Evolutionary conservation across 1,139 yeast genomes (phyloP), one percentile per base, ranked within the genome.

Genomic region (Suhomyces chickasaworum): DNA sequence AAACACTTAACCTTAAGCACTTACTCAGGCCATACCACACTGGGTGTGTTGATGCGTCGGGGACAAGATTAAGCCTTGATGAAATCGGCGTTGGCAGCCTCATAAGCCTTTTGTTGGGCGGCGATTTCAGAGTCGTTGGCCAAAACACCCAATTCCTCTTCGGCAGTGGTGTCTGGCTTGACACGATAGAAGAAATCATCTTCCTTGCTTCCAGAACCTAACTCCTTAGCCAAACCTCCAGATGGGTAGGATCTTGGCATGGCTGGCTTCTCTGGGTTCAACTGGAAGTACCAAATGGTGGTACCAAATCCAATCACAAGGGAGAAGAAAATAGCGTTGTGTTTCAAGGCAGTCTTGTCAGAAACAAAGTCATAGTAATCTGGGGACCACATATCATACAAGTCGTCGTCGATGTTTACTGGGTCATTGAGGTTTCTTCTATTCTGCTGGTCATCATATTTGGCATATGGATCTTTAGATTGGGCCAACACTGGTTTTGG

Each of bases 361-460:
- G 80, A 70, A 37, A 83, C 86, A 41, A 73, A 65, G 58, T 83
- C 82, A 64, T 75, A 83, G 60, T 83, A 79, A 61, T 88, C 95
- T 16, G 96, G 95, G 10, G 96, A 83, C 96, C 96, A 89, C 75
- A 87, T 78, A 63, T 89, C 93, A 61, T 84, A 75, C 63, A 80
- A 69, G 61, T 89, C 96, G 55, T 84, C 87, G 55, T 84, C 80
- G 45, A 82, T 81, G 60, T 83, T 80, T 51, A 86, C 66, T 37
- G 90, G 89, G 54, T 89, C 93, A 53, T 81, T 80, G 55, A 79
- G 71, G 73, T 88, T 87, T 70, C 95, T 83, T 72, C 93, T 81
- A 64, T 83, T 81, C 68, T 88, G 96, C 59, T 75, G 89, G 65
- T 87, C 95, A 63, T 88, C 95, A 67, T 84, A 89, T 61, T 80